Evolutionary conservation across 1,284 basidiomycete genomes (phyloP).

Genomic region (Ustilago crameri): DNA sequence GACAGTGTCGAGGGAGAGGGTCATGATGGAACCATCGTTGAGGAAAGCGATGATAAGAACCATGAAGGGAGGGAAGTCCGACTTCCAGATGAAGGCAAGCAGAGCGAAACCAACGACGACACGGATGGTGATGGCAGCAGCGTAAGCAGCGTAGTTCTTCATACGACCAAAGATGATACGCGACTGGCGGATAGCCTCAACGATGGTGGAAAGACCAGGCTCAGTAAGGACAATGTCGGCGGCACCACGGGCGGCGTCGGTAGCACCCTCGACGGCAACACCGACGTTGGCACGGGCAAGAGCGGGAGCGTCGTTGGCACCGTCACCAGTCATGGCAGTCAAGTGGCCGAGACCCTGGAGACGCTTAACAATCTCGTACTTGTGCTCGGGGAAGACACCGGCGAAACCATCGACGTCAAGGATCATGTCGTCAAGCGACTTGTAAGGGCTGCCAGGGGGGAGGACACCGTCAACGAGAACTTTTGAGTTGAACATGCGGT

Average conservation of each 20-base stretch:
- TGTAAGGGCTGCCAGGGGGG: conserved; percentile 78
- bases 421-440: conserved; percentile 85
- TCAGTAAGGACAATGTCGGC: conserved; percentile 95
- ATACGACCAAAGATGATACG: conserved; percentile 98
- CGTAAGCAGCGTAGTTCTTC: conserved; percentile 89
- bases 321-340: conserved; percentile 81
- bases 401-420: conserved; percentile 91
- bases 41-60: conserved; percentile 95
- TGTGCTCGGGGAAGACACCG: conserved; percentile 96
- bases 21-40: conserved; percentile 98
- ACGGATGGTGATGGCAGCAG: conserved; percentile 94
- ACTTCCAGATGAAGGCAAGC: conserved; percentile 93
- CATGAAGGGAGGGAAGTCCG: conserved; percentile 99
- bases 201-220: conserved; percentile 94
- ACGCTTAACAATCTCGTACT: conserved; percentile 91
- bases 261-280: conserved; percentile 94
- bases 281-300: conserved; percentile 84
- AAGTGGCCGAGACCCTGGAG: conserved; percentile 80
- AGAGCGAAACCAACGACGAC: conserved; percentile 97
- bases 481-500: conserved; percentile 97
- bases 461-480: conserved; percentile 90
- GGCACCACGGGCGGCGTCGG: conserved; percentile 92
- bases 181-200: conserved; percentile 93
- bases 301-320: conserved; percentile 95
- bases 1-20: conserved; percentile 94